Percentiles rank a stretch among this genome's conserved stretches.
phyloP scores from a whole-genome alignment of 1,139 yeast genomes.

The Yamadazyma mexicana region DNA sequence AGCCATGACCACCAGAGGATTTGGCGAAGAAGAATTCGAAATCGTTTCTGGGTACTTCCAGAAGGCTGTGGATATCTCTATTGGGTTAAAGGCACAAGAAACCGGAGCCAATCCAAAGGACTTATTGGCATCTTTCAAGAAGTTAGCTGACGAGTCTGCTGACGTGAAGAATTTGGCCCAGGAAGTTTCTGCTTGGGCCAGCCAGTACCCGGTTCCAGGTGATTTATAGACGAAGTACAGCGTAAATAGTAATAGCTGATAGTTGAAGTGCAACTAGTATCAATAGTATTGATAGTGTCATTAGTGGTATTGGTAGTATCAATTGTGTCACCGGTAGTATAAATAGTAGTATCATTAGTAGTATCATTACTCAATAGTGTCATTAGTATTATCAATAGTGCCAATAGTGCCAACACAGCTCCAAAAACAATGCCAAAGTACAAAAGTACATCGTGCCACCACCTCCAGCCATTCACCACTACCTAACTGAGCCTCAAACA shows the following conservation, averaged over 20 bases:
- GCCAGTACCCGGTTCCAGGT: conserved; percentile 77
- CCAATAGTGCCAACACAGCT: too few species aligned
- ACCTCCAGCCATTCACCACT: too few species aligned
- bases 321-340: too few species aligned
- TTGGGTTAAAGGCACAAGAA: conserved; percentile 59
- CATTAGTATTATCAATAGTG: too few species aligned
- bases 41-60: conserved; percentile 78
- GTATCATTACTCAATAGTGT: too few species aligned
- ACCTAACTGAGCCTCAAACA: too few species aligned
- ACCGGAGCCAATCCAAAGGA: conserved; percentile 62
- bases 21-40: conserved; percentile 73
- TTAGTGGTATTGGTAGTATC: too few species aligned
- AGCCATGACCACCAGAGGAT: conserved; percentile 97
- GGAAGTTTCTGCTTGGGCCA: conserved; percentile 68
- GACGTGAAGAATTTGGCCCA: conserved; percentile 59
- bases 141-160: conserved; percentile 56
- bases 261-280: too few species aligned
- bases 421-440: too few species aligned
- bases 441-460: too few species aligned
- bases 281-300: too few species aligned
- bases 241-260: not conserved
- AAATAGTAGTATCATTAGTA: too few species aligned
- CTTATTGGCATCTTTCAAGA: conserved; percentile 62
- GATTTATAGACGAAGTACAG: conserved; percentile 52
- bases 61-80: conserved; percentile 69